phyloP scores from a whole-genome alignment of 1,284 basidiomycete genomes.

The Papiliotrema flavescens region DNA sequence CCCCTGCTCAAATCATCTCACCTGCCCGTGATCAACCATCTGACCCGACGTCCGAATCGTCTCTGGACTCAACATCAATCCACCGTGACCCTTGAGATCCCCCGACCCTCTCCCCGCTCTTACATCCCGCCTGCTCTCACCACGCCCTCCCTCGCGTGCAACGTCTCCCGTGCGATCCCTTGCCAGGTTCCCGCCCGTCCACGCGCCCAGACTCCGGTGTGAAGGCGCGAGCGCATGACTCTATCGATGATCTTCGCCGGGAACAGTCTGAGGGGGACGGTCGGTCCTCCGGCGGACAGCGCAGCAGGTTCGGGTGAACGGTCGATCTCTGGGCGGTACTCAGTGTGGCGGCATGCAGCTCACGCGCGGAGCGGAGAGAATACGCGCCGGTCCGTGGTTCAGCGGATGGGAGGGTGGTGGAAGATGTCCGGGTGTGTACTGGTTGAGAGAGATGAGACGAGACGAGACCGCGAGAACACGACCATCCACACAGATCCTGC shows the following conservation, averaged over 20 bases:
- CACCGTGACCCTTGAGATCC: not conserved
- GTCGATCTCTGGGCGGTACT: not conserved
- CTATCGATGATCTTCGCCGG: slow-evolving; percentile 27
- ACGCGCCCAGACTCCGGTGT: slow-evolving; percentile 14
- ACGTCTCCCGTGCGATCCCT: not conserved
- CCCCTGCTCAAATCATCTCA: slow-evolving; percentile 10
- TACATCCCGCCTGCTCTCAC: slow-evolving; percentile 2
- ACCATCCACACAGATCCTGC: not conserved
- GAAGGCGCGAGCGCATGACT: slow-evolving; percentile 33
- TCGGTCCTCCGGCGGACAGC: not conserved
- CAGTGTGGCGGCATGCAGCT: not conserved
- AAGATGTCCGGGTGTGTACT: no score
- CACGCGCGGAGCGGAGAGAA: not conserved
- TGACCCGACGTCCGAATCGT: not conserved
- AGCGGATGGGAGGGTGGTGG: no score
- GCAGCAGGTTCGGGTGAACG: not conserved
- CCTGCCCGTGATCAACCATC: not conserved
- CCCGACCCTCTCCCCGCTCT: not conserved
- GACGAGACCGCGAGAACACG: not conserved
- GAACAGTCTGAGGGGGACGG: not conserved
- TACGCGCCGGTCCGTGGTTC: not conserved
- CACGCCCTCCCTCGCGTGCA: not conserved
- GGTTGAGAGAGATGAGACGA: not conserved
- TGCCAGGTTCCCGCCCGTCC: not conserved
- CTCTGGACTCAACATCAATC: not conserved